Base-by-base conservation (phyloP, 352 stramenopile species). In the Phytophthora cryptogea region DNA sequence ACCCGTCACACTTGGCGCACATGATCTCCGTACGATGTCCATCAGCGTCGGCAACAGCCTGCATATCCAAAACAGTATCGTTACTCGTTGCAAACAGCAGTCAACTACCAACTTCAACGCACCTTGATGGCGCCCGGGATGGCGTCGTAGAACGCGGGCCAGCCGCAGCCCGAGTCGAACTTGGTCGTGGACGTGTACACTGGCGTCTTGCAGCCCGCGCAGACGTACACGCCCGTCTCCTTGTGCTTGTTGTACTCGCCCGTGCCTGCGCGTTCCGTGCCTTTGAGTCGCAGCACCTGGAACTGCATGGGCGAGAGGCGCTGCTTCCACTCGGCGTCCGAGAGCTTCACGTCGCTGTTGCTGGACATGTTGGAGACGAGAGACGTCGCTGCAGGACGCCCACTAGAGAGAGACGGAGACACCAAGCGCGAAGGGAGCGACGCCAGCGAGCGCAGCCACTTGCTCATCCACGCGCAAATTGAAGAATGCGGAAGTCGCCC, bases 231-330 rank as follows among this genome's bases (percentile, higher is more conserved):
- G 49, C 89, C 89, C 14, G 89, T 72, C 23, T 94, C 70, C 51
- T 86, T 83, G 70, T 89, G 73, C 63, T 96, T 95, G 76, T 95
- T 91, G 74, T 96, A 96, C 74, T 92, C 78, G 67, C 89, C 89
- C 37, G 86, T 96, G 43, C 84, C 86, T 7, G 86, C 74, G 50
- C 82, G 87, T 77, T 97, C 90, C 40, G 89, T 97, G 47, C 88
- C 89, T 62, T 97, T 97, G 47, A 94, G 78, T 16, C 90, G 87
- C 70, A 97, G 78, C 39, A 97, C 83, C 52, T 93, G 63, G 65
- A 78, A 97, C 73, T 97, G 82, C 54, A 83, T 76, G 1, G 80
- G 79, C 59, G 75, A 80, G 44, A 97, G 82, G 20, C 67, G 70
- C 48, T 83, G 51, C 68, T 95, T 88, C 88, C 89, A 97, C 57